Evolutionary conservation across 257 asterid genomes (phyloP).

Genomic region (Primulina tabacum): DNA sequence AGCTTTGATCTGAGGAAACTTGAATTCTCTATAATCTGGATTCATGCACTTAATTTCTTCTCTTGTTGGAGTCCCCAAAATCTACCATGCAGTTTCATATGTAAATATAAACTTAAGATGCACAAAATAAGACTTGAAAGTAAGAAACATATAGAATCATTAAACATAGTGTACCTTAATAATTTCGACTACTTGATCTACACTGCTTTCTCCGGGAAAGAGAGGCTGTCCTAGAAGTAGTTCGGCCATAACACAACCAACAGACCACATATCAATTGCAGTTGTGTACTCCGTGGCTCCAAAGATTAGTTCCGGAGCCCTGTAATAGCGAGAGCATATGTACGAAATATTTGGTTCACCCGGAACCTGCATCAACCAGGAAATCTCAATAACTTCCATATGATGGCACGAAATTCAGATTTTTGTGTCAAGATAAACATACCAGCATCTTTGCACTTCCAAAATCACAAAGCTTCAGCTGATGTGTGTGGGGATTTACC

Average conservation of each 20-base stretch:
- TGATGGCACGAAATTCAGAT: not conserved
- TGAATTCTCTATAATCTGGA: conserved; percentile 49
- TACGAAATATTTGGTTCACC: conserved; percentile 91
- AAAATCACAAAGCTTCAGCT: conserved; percentile 70
- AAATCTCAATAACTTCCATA: not conserved
- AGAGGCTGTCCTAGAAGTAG: conserved; percentile 92
- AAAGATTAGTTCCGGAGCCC: conserved; percentile 92
- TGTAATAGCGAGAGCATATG: conserved; percentile 87
- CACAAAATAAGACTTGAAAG: not conserved
- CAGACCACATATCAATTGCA: conserved; percentile 96
- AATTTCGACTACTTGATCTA: conserved; percentile 89
- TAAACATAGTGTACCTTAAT: conserved; percentile 53
- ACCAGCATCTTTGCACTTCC: conserved; percentile 80
- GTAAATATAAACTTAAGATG: not conserved
- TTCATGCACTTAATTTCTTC: conserved; percentile 67
- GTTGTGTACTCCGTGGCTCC: conserved; percentile 91
- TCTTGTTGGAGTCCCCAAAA: conserved; percentile 59
- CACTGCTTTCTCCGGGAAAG: conserved; percentile 93
- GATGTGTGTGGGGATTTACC: conserved; percentile 72
- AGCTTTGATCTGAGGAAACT: conserved; percentile 54
- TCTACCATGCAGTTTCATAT: conserved; percentile 26
- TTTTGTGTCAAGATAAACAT: conserved; percentile 18
- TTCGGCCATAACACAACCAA: conserved; percentile 93
- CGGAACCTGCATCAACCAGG: conserved; percentile 53
- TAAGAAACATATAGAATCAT: not conserved